Evolutionary conservation across 352 stramenopile species (phyloP).

Genomic region (Pythium aristosporum): DNA sequence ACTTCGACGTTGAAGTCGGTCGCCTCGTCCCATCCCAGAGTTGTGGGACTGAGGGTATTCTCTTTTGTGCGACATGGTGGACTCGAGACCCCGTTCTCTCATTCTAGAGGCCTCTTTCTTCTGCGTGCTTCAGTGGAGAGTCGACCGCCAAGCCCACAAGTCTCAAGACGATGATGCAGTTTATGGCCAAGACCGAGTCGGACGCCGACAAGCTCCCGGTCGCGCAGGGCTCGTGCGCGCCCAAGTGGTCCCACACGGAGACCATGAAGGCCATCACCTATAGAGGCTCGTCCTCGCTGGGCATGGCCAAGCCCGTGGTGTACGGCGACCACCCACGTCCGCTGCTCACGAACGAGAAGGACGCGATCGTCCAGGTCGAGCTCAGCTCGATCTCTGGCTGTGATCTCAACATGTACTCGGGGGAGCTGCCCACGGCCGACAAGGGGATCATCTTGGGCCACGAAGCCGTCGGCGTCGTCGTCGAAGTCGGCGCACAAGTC

Average conservation of each 20-base stretch:
- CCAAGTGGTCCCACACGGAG: conserved; percentile 26
- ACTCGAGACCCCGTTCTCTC: too few species aligned
- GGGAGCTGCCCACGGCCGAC: conserved; percentile 35
- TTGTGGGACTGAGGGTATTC: neutral
- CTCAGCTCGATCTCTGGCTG: conserved; percentile 39
- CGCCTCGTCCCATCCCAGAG: neutral
- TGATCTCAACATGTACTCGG: conserved; percentile 40
- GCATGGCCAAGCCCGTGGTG: conserved; percentile 21
- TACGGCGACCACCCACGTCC: conserved; percentile 27
- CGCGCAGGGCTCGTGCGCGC: conserved; percentile 28
- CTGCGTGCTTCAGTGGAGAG: neutral
- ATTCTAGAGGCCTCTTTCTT: neutral
- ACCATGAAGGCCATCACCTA: conserved; percentile 40
- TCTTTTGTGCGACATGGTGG: neutral
- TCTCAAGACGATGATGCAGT: conserved; percentile 18
- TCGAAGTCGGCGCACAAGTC: conserved; percentile 34
- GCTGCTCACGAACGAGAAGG: conserved; percentile 30
- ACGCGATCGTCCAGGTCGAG: conserved; percentile 34
- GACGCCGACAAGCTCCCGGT: conserved; percentile 25
- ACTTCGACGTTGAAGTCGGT: neutral
- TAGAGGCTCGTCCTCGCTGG: conserved; percentile 19
- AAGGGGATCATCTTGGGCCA: conserved; percentile 44
- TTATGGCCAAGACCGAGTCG: conserved; percentile 21
- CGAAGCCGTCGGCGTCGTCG: conserved; percentile 40
- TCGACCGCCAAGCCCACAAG: neutral